Evolutionary conservation across 129 eudicot genomes (phyloP), one percentile per base, ranked within the genome.

Genomic region (Flaveria brownii): DNA sequence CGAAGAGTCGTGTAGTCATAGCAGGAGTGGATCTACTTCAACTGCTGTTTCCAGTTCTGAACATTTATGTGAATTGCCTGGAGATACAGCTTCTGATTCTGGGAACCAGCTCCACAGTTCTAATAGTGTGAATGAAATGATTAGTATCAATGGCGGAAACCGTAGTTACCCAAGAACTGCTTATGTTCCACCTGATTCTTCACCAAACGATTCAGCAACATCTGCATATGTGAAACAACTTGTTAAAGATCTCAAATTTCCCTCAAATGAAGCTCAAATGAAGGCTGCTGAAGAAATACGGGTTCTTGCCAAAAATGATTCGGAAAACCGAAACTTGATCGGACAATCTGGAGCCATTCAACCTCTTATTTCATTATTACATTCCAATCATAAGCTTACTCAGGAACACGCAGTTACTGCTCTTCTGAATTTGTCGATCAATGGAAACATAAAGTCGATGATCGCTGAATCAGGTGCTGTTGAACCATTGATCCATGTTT

Each of bases 351-450:
- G 96, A 73, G 98, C 96, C 43, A 80, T 93, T 77, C 84, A 69
- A 42, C 96, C 97, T 1, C 81, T 93, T 23, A 68, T 93, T 46
- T 82, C 82, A 4, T 77, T 93, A 20, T 70, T 93, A 77, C 73
- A 83, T 69, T 88, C 88, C 6, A 86, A 81, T 25, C 78, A 74
- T 56, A 76, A 82, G 80, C 80, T 33, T 41, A 86, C 87, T 20
- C 98, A 93, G 70, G 98, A 93, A 77, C 97, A 91, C 60, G 97
- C 98, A 16, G 98, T 93, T 23, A 90, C 98, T 4, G 97, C 96
- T 4, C 90, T 93, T 33, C 61, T 93, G 36, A 93, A 93, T 55
- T 25, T 93, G 25, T 93, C 98, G 3, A 91, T 93, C 41, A 84
- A 89, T 13, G 90, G 86, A 50, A 85, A 84, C 64, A 86, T 86